phyloP scores from a whole-genome alignment of 306 rosid genomes.

The Cucumis cinereus region DNA sequence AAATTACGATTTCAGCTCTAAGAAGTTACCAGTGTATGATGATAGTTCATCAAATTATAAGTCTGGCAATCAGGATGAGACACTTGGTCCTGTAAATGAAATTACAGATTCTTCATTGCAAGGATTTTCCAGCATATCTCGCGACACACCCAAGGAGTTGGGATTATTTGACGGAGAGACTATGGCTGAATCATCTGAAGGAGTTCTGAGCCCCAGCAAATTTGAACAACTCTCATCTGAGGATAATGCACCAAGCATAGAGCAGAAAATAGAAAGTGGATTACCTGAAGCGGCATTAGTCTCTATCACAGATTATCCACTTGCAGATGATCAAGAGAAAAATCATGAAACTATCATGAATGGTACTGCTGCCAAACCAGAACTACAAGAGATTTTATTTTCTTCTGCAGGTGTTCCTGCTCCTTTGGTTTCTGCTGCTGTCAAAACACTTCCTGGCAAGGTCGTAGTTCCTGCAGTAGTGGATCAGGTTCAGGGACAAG shows the following conservation, averaged over 20 bases:
- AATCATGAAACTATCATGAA: constrained; percentile 19
- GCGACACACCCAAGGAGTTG: constrained; percentile 16
- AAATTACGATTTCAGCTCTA: constrained; percentile 8
- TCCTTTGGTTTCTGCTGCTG: constrained; percentile 74
- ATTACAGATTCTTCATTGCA: constrained; percentile 16
- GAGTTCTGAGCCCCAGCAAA: constrained; percentile 13
- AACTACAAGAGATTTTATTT: constrained; percentile 46
- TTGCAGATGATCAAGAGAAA: constrained; percentile 27
- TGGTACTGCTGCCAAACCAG: constrained; percentile 36
- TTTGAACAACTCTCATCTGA: not conserved
- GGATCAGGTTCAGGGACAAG: constrained; percentile 98
- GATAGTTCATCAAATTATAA: constrained; percentile 18
- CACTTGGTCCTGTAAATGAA: constrained; percentile 19
- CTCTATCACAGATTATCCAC: constrained; percentile 18
- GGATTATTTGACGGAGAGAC: constrained; percentile 21
- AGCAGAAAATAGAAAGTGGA: constrained; percentile 16
- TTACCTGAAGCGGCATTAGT: constrained; percentile 18
- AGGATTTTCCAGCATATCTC: constrained; percentile 15
- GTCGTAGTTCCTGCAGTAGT: constrained; percentile 84
- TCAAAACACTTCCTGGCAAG: constrained; percentile 70
- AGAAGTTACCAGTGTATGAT: constrained; percentile 21
- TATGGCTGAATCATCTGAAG: constrained; percentile 27
- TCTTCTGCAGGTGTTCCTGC: constrained; percentile 93
- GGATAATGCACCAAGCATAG: not conserved
- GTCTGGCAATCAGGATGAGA: constrained; percentile 34